phyloP scores from a whole-genome alignment of 345 rosid species.

The Eucalyptus guilfoylei region DNA sequence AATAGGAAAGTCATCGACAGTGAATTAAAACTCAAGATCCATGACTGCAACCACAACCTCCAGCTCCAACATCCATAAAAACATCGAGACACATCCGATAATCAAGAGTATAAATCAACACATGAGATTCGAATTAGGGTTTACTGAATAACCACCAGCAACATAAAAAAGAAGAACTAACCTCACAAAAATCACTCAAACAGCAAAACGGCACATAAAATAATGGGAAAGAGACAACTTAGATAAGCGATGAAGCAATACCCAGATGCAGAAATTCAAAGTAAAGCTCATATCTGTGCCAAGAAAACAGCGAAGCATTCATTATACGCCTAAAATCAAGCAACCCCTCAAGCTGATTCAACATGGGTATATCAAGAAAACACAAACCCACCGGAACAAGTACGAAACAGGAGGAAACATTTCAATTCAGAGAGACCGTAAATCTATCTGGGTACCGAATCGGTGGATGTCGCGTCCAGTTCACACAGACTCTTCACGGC shows the following conservation, averaged over 20 bases:
- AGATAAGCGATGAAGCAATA: not conserved
- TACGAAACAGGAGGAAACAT: not conserved
- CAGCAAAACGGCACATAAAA: not conserved
- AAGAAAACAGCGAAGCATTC: not conserved
- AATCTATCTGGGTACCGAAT: not conserved
- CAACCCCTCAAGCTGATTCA: not conserved
- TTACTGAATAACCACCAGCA: not conserved
- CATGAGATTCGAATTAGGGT: not conserved
- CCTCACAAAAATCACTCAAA: not conserved
- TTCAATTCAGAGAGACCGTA: not conserved
- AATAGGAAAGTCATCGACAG: not conserved
- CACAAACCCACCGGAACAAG: not conserved
- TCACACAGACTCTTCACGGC: not conserved
- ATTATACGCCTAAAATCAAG: not conserved
- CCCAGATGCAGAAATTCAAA: not conserved
- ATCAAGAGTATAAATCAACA: not conserved
- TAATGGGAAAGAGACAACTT: not conserved
- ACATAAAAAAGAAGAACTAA: not conserved
- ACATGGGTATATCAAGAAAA: not conserved
- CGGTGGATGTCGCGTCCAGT: not conserved
- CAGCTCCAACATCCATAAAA: not conserved
- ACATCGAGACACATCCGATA: not conserved
- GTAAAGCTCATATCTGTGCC: not conserved
- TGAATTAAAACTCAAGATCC: not conserved
- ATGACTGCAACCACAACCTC: not conserved